Evolutionary conservation across 176 grass and related monocot species (phyloP).

Genomic region (Cenchrus fungigraminus): DNA sequence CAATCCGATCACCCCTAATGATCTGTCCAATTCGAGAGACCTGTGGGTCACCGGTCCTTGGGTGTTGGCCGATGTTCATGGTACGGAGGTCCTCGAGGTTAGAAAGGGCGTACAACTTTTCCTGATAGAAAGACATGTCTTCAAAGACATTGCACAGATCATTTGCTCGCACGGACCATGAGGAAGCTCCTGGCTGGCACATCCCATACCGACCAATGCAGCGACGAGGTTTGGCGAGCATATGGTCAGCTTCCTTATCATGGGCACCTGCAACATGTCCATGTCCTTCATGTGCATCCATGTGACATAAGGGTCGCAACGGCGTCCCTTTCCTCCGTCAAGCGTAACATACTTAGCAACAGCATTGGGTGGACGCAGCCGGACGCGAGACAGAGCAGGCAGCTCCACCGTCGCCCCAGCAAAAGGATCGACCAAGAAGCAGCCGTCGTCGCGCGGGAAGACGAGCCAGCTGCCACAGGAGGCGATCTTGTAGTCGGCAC

Average conservation of each 20-base stretch:
- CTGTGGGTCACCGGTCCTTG: constrained; percentile 16
- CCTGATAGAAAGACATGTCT: too few species aligned
- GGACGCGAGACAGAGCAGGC: too few species aligned
- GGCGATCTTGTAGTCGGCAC: too few species aligned
- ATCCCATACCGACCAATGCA: not conserved
- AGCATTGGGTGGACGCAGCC: too few species aligned
- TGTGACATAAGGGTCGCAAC: not conserved
- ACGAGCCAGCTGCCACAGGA: too few species aligned
- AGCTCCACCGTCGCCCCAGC: too few species aligned
- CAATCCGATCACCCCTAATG: not conserved
- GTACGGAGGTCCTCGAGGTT: not conserved
- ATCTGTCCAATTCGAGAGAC: constrained; percentile 14
- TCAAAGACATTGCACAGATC: too few species aligned
- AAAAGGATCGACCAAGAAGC: too few species aligned
- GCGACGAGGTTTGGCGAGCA: constrained; percentile 25
- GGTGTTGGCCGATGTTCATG: not conserved
- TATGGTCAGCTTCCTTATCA: not conserved
- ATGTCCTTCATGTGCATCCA: constrained; percentile 16
- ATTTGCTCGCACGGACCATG: not conserved
- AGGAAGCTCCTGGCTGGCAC: too few species aligned
- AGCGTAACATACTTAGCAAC: too few species aligned
- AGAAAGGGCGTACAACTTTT: not conserved
- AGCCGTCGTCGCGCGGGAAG: too few species aligned
- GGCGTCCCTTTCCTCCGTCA: not conserved
- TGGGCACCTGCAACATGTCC: not conserved